Base-by-base conservation (phyloP, 1,139 yeast species). In the Saccharomyces hybrid region DNA sequence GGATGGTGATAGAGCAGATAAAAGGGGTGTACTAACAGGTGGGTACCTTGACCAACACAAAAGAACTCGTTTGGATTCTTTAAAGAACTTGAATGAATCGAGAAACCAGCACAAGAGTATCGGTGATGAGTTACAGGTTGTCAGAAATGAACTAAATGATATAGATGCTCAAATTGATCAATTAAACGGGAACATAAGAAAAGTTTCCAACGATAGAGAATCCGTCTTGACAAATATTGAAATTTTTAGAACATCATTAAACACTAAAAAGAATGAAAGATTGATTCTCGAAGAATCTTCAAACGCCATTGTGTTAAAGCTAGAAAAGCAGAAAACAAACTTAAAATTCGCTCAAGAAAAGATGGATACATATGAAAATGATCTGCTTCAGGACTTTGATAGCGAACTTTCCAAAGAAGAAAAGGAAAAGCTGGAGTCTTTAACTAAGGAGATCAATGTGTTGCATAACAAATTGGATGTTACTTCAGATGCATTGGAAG, bases 1-100 rank as follows among this genome's bases (percentile, higher is more conserved):
- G 34, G 95, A 88, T 70, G 99, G 99, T 60, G 98, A 93, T 68
- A 77, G 88, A 61, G 89, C 89, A 49, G 96, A 89, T 62, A 81
- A 80, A 52, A 82, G 77, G 60, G 99, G 99, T 69, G 87, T 86
- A 1, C 72, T 93, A 54, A 84, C 90, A 16, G 99, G 99, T 71
- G 99, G 99, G 52, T 90, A 80, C 66, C 79, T 88, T 62, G 95
- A 89, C 64, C 79, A 78, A 59, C 62, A 63, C 52, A 66, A 66
- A 52, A 81, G 61, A 75, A 85, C 91, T 0, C 77, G 95, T 60
- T 71, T 91, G 50, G 96, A 88, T 62, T 83, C 87, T 2, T 75
- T 88, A 62, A 81, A 81, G 55, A 67, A 73, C 24, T 78, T 85
- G 59, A 74, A 79, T 16, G 76, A 72, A 54, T 81, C 85, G 64